Evolutionary conservation across 495 filamentous ascomycete species (phyloP), one percentile per base, ranked within the genome.

Genomic region (Cercophora samala): DNA sequence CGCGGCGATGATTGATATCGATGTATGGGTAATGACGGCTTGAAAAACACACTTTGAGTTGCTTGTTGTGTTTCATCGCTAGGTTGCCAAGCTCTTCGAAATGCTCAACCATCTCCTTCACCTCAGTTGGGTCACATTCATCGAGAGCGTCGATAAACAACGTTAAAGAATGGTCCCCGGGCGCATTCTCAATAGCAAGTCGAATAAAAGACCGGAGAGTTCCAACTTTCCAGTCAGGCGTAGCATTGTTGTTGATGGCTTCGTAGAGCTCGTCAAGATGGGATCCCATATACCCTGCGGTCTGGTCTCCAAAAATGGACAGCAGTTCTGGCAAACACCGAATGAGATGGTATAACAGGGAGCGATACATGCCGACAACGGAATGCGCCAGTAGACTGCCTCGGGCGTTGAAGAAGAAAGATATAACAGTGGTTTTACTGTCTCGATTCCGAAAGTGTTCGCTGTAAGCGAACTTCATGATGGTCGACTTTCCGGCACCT

Each of bases 321-420:
- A n/a, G 19, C 15, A 54, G 52, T 21, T 21, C 6, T 21, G 19
- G 17, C 17, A 54, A 54, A n/a, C n/a, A n/a, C n/a, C 17, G 19
- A 54, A 79, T 65, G 0, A 81, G 67, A 26, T 81, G 77, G 4
- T 74, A 29, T 21, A 82, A 66, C 1, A 88, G 65, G 0, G 85
- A 85, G 46, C 84, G 84, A 67, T 87, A 88, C 81, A 87, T 84
- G 5, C 86, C 85, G 0, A 63, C 3, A 1, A 75, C 75, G 0
- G 85, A 83, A 64, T 79, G 83, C 70, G 87, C 84, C 23, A 88
- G 70, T 4, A 72, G 25, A 1, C 71, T 72, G 0, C 85, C 75
- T 21, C 75, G 69, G 9, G 74, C 74, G 61, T 76, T 72, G 74
- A 76, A 77, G 66, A 76, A 77, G 1, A 68, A 73, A 3, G 70